A percentile compares a stretch with the other conserved stretches of the same genome.
Evolutionary conservation across 2,329 filamentous ascomycete genomes (phyloP).

Genomic region (Mycosphaerelloides madeirae): DNA sequence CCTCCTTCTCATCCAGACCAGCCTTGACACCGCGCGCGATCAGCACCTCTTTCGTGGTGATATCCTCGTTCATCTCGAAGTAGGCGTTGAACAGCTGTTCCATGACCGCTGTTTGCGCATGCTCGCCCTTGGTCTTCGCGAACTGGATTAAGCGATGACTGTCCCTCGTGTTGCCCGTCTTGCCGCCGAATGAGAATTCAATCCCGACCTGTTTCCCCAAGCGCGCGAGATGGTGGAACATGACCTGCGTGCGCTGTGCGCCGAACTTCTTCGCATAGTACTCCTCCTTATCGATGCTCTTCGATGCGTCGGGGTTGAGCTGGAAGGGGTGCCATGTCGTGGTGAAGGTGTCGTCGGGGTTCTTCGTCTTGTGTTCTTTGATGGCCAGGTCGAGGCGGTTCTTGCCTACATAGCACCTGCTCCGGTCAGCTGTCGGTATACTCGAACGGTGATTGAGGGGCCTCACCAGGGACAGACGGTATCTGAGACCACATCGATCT

Average conservation of each 20-base stretch:
- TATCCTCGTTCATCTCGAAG: constrained; percentile 47
- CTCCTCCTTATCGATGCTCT: constrained; percentile 49
- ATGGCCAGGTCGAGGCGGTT: constrained; percentile 71
- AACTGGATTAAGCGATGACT: constrained; percentile 73
- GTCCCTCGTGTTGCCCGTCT: constrained; percentile 71
- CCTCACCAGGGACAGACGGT: constrained; percentile 63
- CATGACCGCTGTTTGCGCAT: constrained; percentile 57
- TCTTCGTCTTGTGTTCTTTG: constrained; percentile 51
- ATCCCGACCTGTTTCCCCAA: constrained; percentile 65
- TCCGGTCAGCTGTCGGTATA: constrained; percentile 7
- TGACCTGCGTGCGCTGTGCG: constrained; percentile 54
- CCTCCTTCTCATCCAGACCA: constrained; percentile 41
- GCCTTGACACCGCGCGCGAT: constrained; percentile 40
- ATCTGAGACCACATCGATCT: constrained; percentile 76
- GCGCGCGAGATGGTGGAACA: constrained; percentile 53
- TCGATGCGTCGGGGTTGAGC: constrained; percentile 62
- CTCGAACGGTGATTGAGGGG: not conserved
- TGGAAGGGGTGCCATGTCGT: constrained; percentile 77
- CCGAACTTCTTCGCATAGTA: constrained; percentile 62
- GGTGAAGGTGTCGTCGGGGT: constrained; percentile 63
- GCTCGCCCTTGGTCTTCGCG: constrained; percentile 51
- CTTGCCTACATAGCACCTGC: constrained; percentile 68
- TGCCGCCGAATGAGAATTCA: constrained; percentile 65
- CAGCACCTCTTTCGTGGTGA: constrained; percentile 40
- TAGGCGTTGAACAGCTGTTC: constrained; percentile 59